phyloP scores from a whole-genome alignment of 495 filamentous ascomycete genomes.

The Talaromyces thailandensis region DNA sequence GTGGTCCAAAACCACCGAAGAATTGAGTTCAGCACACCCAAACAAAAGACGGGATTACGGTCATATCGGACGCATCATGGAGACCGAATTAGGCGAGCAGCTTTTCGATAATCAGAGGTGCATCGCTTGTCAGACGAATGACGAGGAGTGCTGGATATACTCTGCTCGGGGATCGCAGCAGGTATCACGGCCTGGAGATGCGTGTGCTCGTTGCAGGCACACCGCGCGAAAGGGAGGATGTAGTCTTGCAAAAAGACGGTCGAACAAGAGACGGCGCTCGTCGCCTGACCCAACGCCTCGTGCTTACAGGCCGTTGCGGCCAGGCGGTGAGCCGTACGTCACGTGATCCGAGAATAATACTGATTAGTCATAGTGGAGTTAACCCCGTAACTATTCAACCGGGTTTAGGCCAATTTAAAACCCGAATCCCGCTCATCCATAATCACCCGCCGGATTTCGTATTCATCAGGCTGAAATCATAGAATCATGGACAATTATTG shows the following conservation, averaged over 20 bases:
- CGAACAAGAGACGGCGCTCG: not conserved
- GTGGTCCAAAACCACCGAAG: not conserved
- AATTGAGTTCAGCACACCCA: not conserved
- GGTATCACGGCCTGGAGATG: not conserved
- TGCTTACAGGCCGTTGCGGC: not conserved
- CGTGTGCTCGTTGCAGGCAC: not conserved
- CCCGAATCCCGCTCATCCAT: not conserved
- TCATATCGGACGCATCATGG: not conserved
- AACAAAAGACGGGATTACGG: not conserved
- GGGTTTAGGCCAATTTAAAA: not conserved
- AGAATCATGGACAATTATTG: not conserved
- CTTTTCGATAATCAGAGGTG: not conserved
- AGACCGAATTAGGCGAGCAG: not conserved
- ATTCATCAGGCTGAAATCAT: not conserved
- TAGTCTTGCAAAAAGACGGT: not conserved
- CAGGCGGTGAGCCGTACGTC: not conserved
- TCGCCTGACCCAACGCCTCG: not conserved
- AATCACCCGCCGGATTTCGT: not conserved
- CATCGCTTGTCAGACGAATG: not conserved
- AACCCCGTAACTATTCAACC: no score
- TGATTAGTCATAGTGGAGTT: not conserved
- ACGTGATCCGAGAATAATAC: not conserved
- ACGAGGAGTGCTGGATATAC: not conserved
- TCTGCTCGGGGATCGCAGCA: not conserved
- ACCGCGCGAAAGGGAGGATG: not conserved